A percentile compares a stretch with the other conserved stretches of the same genome.
Conservation (phyloP, 1,284 basidiomycete genomes). For the Agaricales sp. region DNA sequence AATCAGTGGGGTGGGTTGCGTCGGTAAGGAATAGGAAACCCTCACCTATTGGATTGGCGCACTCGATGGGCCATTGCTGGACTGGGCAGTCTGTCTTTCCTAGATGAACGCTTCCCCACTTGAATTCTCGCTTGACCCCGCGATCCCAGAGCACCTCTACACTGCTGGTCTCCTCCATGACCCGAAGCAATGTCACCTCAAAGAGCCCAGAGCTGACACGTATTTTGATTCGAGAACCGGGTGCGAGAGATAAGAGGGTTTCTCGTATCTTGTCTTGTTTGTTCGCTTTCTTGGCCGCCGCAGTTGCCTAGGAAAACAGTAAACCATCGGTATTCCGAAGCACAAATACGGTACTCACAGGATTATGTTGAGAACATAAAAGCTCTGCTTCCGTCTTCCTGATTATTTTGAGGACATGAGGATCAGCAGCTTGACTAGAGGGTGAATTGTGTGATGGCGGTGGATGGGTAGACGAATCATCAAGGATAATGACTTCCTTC, state of each 20-base stretch:
- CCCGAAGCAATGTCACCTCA: conserved; percentile 65
- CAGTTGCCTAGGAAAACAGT: conserved; percentile 37
- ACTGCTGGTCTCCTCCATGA: conserved; percentile 54
- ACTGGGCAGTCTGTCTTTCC: conserved; percentile 39
- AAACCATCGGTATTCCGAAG: conserved; percentile 3
- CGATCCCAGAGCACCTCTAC: conserved; percentile 78
- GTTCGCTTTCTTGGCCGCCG: conserved; percentile 59
- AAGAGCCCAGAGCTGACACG: conserved; percentile 70
- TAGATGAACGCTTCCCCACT: conserved; percentile 70
- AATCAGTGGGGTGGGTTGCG: neutral
- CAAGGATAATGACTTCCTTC: conserved; percentile 62
- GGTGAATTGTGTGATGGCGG: conserved; percentile 14
- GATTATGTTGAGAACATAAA: conserved; percentile 76
- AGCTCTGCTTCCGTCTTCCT: conserved; percentile 65
- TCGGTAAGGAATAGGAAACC: neutral
- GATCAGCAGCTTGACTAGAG: conserved; percentile 12
- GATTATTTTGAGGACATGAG: conserved; percentile 49
- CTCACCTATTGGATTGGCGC: neutral
- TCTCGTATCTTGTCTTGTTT: conserved; percentile 59
- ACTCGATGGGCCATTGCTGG: neutral
- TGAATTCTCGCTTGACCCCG: conserved; percentile 60
- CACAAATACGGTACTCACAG: conserved; percentile 45
- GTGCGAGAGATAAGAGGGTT: conserved; percentile 56
- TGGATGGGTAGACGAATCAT: conserved; percentile 15
- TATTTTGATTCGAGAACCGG: conserved; percentile 69